Conservation (phyloP, 2,329 filamentous ascomycete genomes). For the Endoconidiophora laricicola region DNA sequence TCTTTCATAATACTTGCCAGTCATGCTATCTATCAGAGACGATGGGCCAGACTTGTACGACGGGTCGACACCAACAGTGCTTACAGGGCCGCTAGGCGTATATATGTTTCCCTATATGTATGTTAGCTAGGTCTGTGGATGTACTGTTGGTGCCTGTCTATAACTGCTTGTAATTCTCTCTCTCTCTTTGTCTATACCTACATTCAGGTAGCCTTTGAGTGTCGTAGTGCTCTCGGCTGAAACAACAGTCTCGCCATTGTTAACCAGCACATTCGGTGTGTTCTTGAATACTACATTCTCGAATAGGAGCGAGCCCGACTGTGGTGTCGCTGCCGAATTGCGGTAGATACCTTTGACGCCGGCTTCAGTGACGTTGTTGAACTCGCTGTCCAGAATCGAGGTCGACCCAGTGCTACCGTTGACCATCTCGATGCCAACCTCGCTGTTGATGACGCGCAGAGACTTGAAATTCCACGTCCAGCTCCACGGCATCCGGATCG, state of each 20-base stretch:
- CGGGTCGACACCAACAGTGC: constrained; percentile 31
- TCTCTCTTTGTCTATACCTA: background rate
- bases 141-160: too few relatives aligned
- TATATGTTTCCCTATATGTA: constrained; percentile 47
- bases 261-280: constrained; percentile 20
- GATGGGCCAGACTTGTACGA: constrained; percentile 31
- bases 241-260: constrained; percentile 29
- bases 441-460: constrained; percentile 44
- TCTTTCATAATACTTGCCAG: constrained; percentile 44
- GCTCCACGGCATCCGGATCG: constrained; percentile 57
- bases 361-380: constrained; percentile 23
- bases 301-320: constrained; percentile 27
- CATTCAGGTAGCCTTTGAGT: constrained; percentile 19
- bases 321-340: constrained; percentile 35
- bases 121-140: background rate
- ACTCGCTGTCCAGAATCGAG: constrained; percentile 55
- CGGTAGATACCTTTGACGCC: constrained; percentile 25
- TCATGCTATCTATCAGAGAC: constrained; percentile 32
- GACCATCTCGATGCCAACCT: constrained; percentile 50
- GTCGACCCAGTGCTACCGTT: constrained; percentile 54
- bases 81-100: constrained; percentile 26
- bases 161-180: background rate
- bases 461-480: constrained; percentile 64
- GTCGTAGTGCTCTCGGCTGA: background rate
- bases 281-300: constrained; percentile 29